These are phyloP conservation scores for Mucor circinelloides DNA, from an alignment of 371 early-diverging fungal species.

Conservation along the genomic window DNA sequence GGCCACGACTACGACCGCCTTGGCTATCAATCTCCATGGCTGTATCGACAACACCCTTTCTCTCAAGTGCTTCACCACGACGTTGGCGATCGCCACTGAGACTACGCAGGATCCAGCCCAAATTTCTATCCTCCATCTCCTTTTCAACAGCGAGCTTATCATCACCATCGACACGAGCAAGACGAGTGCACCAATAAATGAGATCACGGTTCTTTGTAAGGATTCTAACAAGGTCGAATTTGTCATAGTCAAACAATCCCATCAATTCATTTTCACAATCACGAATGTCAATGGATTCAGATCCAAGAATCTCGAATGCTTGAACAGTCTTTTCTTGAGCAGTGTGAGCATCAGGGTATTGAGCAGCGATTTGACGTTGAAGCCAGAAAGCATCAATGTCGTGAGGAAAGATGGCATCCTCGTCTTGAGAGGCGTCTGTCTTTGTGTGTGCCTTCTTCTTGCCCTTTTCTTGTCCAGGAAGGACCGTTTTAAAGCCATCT, in stretches of 20 bases:
- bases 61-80: slow-evolving; percentile 71
- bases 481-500: slow-evolving; percentile 57
- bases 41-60: slow-evolving; percentile 70
- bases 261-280: slow-evolving; percentile 95
- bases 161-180: slow-evolving; percentile 74
- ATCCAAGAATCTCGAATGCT: slow-evolving; percentile 77
- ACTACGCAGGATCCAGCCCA: slow-evolving; percentile 74
- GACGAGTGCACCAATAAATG: slow-evolving; percentile 90
- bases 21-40: slow-evolving; percentile 53
- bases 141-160: slow-evolving; percentile 60
- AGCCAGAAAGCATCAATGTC: slow-evolving; percentile 97
- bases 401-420: slow-evolving; percentile 63
- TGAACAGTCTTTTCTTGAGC: slow-evolving; percentile 85
- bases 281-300: slow-evolving; percentile 65
- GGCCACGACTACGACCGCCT: slow-evolving; percentile 43
- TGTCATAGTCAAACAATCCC: slow-evolving; percentile 90
- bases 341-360: slow-evolving; percentile 82
- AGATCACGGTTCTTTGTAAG: slow-evolving; percentile 86
- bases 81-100: slow-evolving; percentile 68
- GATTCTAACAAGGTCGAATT: slow-evolving; percentile 91
- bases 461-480: slow-evolving; percentile 50
- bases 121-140: slow-evolving; percentile 70
- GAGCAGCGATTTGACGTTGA: slow-evolving; percentile 83
- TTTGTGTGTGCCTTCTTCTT: slow-evolving; percentile 24
- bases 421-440: slow-evolving; percentile 20